Evolutionary conservation across 805 yeast genomes (phyloP).

Genomic region (Starmera quercuum): DNA sequence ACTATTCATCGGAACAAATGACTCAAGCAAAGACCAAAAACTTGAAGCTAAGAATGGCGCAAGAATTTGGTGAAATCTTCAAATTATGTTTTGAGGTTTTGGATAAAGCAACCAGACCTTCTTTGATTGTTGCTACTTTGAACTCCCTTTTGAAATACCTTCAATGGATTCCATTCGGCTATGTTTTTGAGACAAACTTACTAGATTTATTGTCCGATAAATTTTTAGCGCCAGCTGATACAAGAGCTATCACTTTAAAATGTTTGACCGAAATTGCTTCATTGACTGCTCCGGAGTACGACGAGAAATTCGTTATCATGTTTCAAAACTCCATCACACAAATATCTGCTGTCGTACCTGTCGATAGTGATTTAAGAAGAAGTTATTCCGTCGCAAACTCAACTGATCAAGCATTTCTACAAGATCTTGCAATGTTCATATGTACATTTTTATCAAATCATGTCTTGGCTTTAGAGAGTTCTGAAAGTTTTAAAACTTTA

Average conservation of each 20-base stretch:
- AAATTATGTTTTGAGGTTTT: constrained; percentile 89
- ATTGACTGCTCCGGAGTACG: constrained; percentile 47
- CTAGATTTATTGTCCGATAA: constrained; percentile 65
- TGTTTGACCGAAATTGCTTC: constrained; percentile 89
- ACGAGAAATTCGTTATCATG: constrained; percentile 54
- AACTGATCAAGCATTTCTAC: constrained; percentile 86
- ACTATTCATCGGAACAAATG: constrained; percentile 91
- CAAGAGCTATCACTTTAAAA: constrained; percentile 79
- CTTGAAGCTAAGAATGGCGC: constrained; percentile 75
- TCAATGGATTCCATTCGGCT: constrained; percentile 91
- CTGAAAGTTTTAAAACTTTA: constrained; percentile 46
- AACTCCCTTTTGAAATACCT: constrained; percentile 76
- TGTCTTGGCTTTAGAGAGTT: constrained; percentile 51
- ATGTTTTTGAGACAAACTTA: constrained; percentile 81
- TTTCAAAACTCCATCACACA: constrained; percentile 71
- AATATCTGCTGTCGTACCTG: constrained; percentile 62
- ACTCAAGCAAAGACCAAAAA: constrained; percentile 90
- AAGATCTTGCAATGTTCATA: constrained; percentile 89
- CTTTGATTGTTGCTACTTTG: constrained; percentile 78
- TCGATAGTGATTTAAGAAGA: constrained; percentile 58
- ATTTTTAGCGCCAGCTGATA: constrained; percentile 70
- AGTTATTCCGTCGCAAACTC: constrained; percentile 72
- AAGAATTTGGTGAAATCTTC: constrained; percentile 90
- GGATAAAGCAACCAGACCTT: constrained; percentile 80
- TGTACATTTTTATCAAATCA: constrained; percentile 80